A percentile compares a stretch with the other conserved stretches of the same genome.
Conservation (phyloP, 768 basidiomycete genomes). For the Aureoboletus auriporus region DNA sequence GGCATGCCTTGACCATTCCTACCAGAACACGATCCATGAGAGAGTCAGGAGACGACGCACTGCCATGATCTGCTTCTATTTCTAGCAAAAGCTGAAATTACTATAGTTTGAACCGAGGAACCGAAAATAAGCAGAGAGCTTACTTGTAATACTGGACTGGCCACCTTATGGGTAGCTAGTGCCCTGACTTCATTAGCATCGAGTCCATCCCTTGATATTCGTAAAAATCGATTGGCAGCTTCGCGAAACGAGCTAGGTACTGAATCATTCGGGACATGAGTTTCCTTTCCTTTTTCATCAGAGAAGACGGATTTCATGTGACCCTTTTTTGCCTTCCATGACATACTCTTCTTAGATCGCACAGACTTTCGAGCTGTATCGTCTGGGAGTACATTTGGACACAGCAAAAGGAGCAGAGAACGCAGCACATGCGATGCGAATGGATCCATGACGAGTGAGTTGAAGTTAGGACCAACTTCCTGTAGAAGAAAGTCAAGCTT, state of each 20-base stretch:
- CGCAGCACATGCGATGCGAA: constrained; percentile 92
- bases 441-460: constrained; percentile 71
- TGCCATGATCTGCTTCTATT: constrained; percentile 67
- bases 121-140: constrained; percentile 13
- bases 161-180: constrained; percentile 70
- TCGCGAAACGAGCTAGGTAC: constrained; percentile 48
- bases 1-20: constrained; percentile 63
- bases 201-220: constrained; percentile 46
- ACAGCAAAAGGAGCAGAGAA: constrained; percentile 73
- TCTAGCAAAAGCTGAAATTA: constrained; percentile 68
- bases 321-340: constrained; percentile 80
- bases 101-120: constrained; percentile 7
- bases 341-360: constrained; percentile 82
- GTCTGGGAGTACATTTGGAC: constrained; percentile 48
- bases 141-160: constrained; percentile 75
- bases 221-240: constrained; percentile 45
- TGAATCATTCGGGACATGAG: constrained; percentile 17
- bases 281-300: constrained; percentile 38
- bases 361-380: constrained; percentile 39
- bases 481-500: constrained; percentile 27
- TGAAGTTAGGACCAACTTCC: constrained; percentile 68
- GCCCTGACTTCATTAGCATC: constrained; percentile 73
- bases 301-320: constrained; percentile 76
- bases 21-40: constrained; percentile 79
- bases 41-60: constrained; percentile 57